phyloP scores from a whole-genome alignment of 805 yeast species.

The Huiozyma naganishii region DNA sequence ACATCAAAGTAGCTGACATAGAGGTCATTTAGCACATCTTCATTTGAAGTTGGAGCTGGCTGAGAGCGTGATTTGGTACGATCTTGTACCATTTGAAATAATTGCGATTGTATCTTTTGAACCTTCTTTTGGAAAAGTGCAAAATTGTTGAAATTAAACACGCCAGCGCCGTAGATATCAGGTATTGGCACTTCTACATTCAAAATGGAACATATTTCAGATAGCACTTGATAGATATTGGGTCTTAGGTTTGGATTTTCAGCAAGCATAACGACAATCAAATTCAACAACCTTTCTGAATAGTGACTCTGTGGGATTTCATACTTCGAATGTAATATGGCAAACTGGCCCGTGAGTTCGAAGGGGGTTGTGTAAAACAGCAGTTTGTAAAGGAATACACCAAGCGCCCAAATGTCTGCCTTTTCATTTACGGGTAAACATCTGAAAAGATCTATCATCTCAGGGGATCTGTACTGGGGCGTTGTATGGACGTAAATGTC shows the following conservation, averaged over 20 bases:
- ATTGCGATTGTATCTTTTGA: conserved; percentile 20
- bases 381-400: conserved; percentile 79
- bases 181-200: conserved; percentile 42
- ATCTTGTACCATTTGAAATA: conserved; percentile 17
- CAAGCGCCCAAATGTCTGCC: conserved; percentile 94
- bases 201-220: conserved; percentile 50
- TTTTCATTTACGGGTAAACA: conserved; percentile 83
- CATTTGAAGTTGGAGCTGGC: conserved; percentile 3
- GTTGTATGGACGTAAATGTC: conserved; percentile 88
- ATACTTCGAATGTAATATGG: conserved; percentile 75
- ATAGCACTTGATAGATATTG: conserved; percentile 68
- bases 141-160: conserved; percentile 46
- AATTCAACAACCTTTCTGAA: conserved; percentile 59
- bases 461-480: conserved; percentile 92
- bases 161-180: conserved; percentile 37
- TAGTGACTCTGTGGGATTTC: conserved; percentile 68
- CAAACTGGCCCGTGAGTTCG: conserved; percentile 72
- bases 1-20: conserved; percentile 21
- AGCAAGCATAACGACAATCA: conserved; percentile 69
- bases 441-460: conserved; percentile 82
- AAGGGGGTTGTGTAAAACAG: conserved; percentile 93
- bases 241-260: conserved; percentile 80
- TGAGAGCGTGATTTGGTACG: conserved; percentile 2
- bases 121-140: conserved; percentile 36
- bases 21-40: conserved; percentile 11